Base-by-base conservation (phyloP, 169 alveolate genomes). In the Neospora caninum region DNA sequence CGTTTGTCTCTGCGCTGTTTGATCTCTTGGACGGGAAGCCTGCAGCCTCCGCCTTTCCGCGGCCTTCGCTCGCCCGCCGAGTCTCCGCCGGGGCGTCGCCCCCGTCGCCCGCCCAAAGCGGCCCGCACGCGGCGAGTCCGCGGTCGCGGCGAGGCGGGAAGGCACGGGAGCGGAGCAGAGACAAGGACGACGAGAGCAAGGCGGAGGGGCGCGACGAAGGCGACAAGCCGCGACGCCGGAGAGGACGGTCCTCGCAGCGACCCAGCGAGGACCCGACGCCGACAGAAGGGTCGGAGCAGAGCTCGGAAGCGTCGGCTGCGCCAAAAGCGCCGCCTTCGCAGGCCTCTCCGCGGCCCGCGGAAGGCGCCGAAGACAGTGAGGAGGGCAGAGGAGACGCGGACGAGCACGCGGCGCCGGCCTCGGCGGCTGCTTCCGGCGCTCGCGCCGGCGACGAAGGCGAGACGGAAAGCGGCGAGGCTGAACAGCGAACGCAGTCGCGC, bases 1-100 rank as follows among this genome's bases (percentile, higher is more conserved):
- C 84, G 41, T 87, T 92, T 64, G 67, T 92, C 70, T 49, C 86
- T 38, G 94, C 94, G 38, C 86, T 92, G 53, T 92, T 92, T 69
- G 43, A 53, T 70, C 94, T 92, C 45, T 91, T 92, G 69, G 91
- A 91, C 27, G 89, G 86, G 73, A 92, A 82, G 64, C 69, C 89
- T 0, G 89, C 64, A 20, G 89, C 89, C 27, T 42, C 69, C n/a
- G 31, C 73, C 7, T 64, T 64, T 64, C 73, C 73, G 73, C 73
- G 73, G 34, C 31, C 73, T 27, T 64, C 73, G 73, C 31, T 27
- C 20, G 4, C 58, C 13, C 58, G 73, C n/a, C 73, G 73, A 64
- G 7, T 16, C 73, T 16, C 73, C 31, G 73, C 34, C 16, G 73
- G 7, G 4, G 4, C 73, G 73, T 64, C 73, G 31, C 7, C 20